phyloP scores from a whole-genome alignment of 163 green algal genomes.

The Botryococcus braunii region DNA sequence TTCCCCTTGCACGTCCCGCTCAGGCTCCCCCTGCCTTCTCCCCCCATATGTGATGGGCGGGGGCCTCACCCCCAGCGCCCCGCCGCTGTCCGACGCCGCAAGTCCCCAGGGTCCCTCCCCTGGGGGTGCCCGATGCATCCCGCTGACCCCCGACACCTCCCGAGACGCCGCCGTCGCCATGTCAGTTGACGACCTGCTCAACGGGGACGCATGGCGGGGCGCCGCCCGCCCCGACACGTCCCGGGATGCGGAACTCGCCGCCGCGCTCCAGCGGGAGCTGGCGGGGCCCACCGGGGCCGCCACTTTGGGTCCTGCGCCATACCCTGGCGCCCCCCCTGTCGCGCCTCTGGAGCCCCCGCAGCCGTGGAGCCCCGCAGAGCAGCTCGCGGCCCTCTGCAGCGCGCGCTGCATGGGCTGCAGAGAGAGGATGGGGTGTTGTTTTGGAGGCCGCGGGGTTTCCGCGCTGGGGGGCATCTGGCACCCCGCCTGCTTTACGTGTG shows the following conservation, averaged over 20 bases:
- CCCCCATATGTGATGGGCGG: neutral
- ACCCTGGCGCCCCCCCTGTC: neutral
- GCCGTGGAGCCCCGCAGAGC: neutral
- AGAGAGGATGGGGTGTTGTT: neutral
- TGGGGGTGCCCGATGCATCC: neutral
- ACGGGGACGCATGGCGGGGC: no score
- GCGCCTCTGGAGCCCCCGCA: neutral
- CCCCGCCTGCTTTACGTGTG: constrained; percentile 38
- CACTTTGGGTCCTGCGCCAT: neutral
- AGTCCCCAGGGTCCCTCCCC: neutral
- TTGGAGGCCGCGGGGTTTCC: neutral
- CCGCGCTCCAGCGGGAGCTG: constrained; percentile 5
- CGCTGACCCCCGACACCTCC: neutral
- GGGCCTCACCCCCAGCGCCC: neutral
- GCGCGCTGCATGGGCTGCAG: neutral
- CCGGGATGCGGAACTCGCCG: constrained; percentile 5
- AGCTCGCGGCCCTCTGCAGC: neutral
- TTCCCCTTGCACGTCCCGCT: neutral
- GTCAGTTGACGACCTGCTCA: neutral
- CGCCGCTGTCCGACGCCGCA: neutral
- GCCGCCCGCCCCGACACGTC: neutral
- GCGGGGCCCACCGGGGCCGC: neutral
- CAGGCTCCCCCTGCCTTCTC: neutral
- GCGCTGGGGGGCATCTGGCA: neutral
- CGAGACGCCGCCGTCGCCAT: neutral